phyloP scores from a whole-genome alignment of 768 basidiomycete genomes.

The Suillus variegatus region DNA sequence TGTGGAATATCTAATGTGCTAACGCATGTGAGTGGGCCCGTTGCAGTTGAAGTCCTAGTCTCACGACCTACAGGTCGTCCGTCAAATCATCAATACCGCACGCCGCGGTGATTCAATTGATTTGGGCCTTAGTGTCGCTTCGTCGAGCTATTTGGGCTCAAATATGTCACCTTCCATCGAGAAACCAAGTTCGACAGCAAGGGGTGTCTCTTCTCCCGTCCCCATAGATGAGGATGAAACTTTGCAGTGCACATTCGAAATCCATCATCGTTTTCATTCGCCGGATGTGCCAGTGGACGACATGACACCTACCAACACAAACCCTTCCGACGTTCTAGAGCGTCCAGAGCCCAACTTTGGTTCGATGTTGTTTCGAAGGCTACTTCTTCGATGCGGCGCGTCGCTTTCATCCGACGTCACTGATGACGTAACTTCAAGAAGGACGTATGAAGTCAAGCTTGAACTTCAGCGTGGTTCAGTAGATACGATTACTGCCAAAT shows the following conservation, averaged over 20 bases:
- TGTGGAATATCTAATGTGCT: slow-evolving; percentile 79
- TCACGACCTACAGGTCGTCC: slow-evolving; percentile 60
- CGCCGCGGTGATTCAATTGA: slow-evolving; percentile 80
- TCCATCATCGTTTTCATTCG: slow-evolving; percentile 48
- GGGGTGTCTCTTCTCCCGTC: slow-evolving; percentile 26
- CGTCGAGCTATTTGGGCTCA: slow-evolving; percentile 23
- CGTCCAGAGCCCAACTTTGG: slow-evolving; percentile 44
- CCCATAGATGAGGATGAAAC: slow-evolving; percentile 35
- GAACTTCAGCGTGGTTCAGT: slow-evolving; percentile 61
- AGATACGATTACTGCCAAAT: slow-evolving; percentile 41
- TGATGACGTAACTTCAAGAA: slow-evolving; percentile 43
- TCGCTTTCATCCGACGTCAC: slow-evolving; percentile 39
- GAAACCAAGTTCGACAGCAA: slow-evolving; percentile 20
- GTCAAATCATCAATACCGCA: slow-evolving; percentile 77
- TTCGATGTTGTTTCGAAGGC: slow-evolving; percentile 57
- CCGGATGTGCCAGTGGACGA: slow-evolving; percentile 19
- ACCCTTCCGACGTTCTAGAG: slow-evolving; percentile 8
- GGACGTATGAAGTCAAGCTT: slow-evolving; percentile 67
- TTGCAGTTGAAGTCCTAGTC: slow-evolving; percentile 11
- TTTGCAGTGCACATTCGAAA: slow-evolving; percentile 59
- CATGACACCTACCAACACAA: slow-evolving; percentile 12
- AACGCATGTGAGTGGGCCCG: slow-evolving; percentile 68
- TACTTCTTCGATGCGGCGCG: slow-evolving; percentile 62
- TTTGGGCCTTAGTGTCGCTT: slow-evolving; percentile 68
- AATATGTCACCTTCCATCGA: slow-evolving; percentile 29